These are phyloP conservation scores for Pseudocercospora fuligena DNA, from an alignment of 2,329 filamentous ascomycete species.

Conservation along the genomic window DNA sequence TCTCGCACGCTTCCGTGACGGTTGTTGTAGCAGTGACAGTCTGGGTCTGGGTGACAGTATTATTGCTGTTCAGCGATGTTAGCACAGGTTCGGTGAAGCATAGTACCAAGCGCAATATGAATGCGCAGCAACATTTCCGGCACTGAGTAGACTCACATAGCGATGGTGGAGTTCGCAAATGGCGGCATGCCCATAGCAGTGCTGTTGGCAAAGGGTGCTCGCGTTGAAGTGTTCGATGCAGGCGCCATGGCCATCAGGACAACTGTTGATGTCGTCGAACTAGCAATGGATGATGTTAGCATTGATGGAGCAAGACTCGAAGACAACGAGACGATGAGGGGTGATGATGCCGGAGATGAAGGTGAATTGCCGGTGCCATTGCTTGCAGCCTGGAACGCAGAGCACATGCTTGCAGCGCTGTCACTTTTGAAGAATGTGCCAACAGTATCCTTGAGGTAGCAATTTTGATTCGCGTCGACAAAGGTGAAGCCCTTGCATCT, in stretches of 20 bases:
- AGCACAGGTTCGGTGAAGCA: background rate
- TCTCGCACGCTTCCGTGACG: slow-evolving; percentile 9
- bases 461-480: background rate
- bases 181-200: background rate
- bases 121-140: background rate
- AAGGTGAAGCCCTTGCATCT: background rate
- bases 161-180: background rate
- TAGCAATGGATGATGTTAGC: background rate
- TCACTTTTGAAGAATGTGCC: background rate
- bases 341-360: background rate
- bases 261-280: background rate
- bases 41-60: slow-evolving; percentile 3
- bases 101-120: background rate
- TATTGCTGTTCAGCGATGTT: background rate
- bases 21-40: slow-evolving; percentile 1
- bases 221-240: background rate
- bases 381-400: background rate
- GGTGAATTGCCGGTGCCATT: background rate
- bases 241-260: background rate
- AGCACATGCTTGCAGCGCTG: background rate
- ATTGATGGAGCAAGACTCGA: background rate
- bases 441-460: background rate
- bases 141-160: background rate
- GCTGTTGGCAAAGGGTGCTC: slow-evolving; percentile 4
- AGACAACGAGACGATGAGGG: background rate